A percentile compares a stretch with the other conserved stretches of the same genome.
Conservation (phyloP, 768 basidiomycete genomes). For the Termitomyces sp. region DNA sequence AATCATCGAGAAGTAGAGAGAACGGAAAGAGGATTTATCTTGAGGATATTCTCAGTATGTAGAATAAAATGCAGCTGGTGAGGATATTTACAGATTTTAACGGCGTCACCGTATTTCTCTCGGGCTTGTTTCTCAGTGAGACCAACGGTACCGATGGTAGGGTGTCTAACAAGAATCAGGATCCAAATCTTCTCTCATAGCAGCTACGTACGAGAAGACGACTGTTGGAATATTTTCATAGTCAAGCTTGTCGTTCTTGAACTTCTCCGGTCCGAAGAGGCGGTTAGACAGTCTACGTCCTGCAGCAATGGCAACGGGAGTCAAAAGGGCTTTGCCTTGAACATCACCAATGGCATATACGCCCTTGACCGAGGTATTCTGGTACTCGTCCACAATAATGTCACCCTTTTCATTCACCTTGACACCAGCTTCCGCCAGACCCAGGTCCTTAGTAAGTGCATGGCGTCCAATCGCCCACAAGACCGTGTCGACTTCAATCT, state of each 20-base stretch:
- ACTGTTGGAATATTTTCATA: slow-evolving; percentile 93
- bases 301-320: slow-evolving; percentile 97
- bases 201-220: slow-evolving; percentile 81
- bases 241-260: slow-evolving; percentile 80
- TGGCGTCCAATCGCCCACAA: slow-evolving; percentile 95
- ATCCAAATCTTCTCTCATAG: background rate
- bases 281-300: slow-evolving; percentile 86
- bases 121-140: slow-evolving; percentile 89
- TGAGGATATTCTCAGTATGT: background rate
- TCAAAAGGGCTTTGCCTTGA: slow-evolving; percentile 86
- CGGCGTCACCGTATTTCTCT: slow-evolving; percentile 78
- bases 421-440: slow-evolving; percentile 73
- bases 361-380: slow-evolving; percentile 68
- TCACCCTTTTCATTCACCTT: slow-evolving; percentile 77
- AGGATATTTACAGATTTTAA: slow-evolving; percentile 80
- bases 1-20: slow-evolving; percentile 91
- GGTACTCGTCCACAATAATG: slow-evolving; percentile 86
- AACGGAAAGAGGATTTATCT: slow-evolving; percentile 80
- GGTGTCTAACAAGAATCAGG: slow-evolving; percentile 55
- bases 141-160: slow-evolving; percentile 92
- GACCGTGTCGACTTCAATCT: slow-evolving; percentile 79
- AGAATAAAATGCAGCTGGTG: background rate
- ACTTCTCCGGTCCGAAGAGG: slow-evolving; percentile 82
- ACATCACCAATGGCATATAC: slow-evolving; percentile 90
- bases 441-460: slow-evolving; percentile 73